These are phyloP conservation scores for Harrya chromipes DNA, from an alignment of 768 basidiomycete genomes.

Conservation along the genomic window DNA sequence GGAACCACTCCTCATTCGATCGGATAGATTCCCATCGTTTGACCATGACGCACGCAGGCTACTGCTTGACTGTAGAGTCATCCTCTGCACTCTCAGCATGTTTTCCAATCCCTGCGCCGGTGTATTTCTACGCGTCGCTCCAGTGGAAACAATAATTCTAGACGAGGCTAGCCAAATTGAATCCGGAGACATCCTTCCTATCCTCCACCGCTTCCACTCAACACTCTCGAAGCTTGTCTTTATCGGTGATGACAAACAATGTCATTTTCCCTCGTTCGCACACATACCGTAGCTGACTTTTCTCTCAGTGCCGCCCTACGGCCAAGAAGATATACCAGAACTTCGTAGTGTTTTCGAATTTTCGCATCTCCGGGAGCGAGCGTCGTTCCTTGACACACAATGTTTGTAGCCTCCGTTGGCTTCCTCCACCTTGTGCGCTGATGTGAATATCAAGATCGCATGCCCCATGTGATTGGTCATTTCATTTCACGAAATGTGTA, in stretches of 20 bases:
- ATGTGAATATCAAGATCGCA: constrained; percentile 54
- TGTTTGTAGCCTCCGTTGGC: constrained; percentile 44
- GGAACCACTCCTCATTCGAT: constrained; percentile 34
- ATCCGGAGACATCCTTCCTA: constrained; percentile 37
- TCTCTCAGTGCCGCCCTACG: constrained; percentile 68
- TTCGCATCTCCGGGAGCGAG: constrained; percentile 46
- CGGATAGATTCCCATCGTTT: constrained; percentile 29
- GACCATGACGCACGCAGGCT: constrained; percentile 18
- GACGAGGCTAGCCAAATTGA: constrained; percentile 51
- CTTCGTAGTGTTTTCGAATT: constrained; percentile 77
- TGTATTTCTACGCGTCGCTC: constrained; percentile 26
- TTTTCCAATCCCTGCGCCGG: constrained; percentile 29
- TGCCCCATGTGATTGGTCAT: constrained; percentile 71
- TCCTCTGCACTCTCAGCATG: constrained; percentile 51
- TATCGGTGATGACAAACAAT: constrained; percentile 39
- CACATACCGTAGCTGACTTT: background rate
- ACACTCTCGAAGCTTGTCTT: constrained; percentile 37
- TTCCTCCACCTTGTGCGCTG: background rate
- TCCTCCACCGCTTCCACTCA: constrained; percentile 26
- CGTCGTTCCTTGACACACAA: constrained; percentile 64
- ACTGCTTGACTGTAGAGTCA: constrained; percentile 32
- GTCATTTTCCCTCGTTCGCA: constrained; percentile 16
- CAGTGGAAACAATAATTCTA: constrained; percentile 38
- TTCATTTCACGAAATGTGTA: constrained; percentile 72
- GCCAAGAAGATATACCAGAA: constrained; percentile 62